A percentile compares a stretch with the other conserved stretches of the same genome.
These are phyloP conservation scores for Neonectria punicea DNA, from an alignment of 2,329 filamentous ascomycete species.

Conservation along the genomic window DNA sequence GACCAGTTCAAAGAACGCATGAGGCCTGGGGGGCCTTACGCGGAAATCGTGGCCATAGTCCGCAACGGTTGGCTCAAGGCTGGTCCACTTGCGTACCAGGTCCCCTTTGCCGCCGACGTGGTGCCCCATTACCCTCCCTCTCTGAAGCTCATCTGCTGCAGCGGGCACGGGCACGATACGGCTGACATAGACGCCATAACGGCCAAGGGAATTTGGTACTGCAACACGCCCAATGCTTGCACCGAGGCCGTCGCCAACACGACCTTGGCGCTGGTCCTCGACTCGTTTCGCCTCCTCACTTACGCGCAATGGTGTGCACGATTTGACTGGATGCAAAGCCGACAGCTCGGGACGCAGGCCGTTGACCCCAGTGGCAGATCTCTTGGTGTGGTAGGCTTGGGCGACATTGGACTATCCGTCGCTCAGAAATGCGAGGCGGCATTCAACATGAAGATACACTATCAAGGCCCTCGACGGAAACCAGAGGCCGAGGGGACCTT, in stretches of 20 bases:
- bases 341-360: slow-evolving; percentile 13
- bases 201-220: slow-evolving; percentile 23
- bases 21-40: slow-evolving; percentile 25
- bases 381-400: slow-evolving; percentile 21
- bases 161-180: slow-evolving; percentile 28
- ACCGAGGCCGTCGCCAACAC: slow-evolving; percentile 24
- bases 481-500: slow-evolving; percentile 3
- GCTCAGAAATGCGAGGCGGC: slow-evolving; percentile 24
- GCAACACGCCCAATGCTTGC: slow-evolving; percentile 26
- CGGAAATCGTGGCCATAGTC: slow-evolving; percentile 28
- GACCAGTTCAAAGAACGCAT: slow-evolving; percentile 29
- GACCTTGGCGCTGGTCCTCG: slow-evolving; percentile 14
- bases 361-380: slow-evolving; percentile 16
- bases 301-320: slow-evolving; percentile 26
- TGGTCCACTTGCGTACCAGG: slow-evolving; percentile 24
- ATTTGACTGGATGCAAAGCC: slow-evolving; percentile 23
- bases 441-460: slow-evolving; percentile 20
- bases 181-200: slow-evolving; percentile 22
- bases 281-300: slow-evolving; percentile 21
- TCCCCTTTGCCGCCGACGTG: slow-evolving; percentile 26
- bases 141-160: slow-evolving; percentile 31
- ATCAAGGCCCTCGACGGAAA: slow-evolving; percentile 21
- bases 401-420: slow-evolving; percentile 21
- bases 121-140: slow-evolving; percentile 27
- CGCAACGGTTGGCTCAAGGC: slow-evolving; percentile 33